Evolutionary conservation across 768 basidiomycete species (phyloP), one percentile per base, ranked within the genome.

Genomic region (Dioszegia aurantiaca): DNA sequence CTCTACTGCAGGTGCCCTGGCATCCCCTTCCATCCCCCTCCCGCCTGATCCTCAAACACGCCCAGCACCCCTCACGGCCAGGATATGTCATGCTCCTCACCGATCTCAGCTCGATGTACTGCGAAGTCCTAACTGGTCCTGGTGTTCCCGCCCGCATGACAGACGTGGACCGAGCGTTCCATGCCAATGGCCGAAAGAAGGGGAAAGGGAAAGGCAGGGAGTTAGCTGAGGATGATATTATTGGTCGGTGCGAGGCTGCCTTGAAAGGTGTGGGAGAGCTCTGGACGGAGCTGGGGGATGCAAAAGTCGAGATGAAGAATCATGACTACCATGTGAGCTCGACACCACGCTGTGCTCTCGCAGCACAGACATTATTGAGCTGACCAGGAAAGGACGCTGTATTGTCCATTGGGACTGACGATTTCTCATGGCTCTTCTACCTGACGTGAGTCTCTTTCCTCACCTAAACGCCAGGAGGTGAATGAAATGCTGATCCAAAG

Each of bases 71-170:
- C 4, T 56, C 60, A 30, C 39, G 62, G 40, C 52, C 62, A 31
- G 62, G 67, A 12, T 71, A 68, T 31, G 33, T 68, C 9, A 23
- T 71, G n/a, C 21, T 68, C 36, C 67, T 70, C 19, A 67, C 65
- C 6, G 62, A 67, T 30, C 65, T 67, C 14, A n/a, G 41, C 14
- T 4, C 39, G 23, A 49, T 67, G 14, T 58, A 54, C 24, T 56
- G 58, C 28, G 65, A 67, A 52, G 41, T 49, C 8, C 57, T 67
- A 31, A 61, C 60, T 3, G 53, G 56, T 9, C 48, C 62, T 11
- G 24, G 58, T 12, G 40, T 67, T 9, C 55, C 58, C 6, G 48
- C 43, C 3, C 59, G 65, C 2, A 26, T 64, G 21, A 47, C 17
- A n/a, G 47, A 58, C 28, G 42, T 58, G 19, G 36, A 58, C 16